Evolutionary conservation across 306 rosid species (phyloP).

Genomic region (Cucurbita maxima): DNA sequence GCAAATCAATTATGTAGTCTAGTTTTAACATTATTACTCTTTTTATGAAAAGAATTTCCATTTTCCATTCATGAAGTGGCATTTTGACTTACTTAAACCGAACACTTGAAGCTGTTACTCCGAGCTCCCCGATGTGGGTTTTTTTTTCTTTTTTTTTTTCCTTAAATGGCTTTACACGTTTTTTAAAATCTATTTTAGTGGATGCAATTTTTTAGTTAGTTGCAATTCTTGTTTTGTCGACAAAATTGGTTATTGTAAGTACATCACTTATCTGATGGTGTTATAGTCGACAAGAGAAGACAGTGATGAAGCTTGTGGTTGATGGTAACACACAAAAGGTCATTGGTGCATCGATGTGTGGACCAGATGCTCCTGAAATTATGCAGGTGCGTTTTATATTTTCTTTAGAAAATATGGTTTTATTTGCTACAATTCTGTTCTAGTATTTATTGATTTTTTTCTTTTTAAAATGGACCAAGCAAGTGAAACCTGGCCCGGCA

Average conservation of each 20-base stretch:
- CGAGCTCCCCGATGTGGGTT: background rate
- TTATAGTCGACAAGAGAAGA: slow-evolving; percentile 83
- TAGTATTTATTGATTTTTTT: background rate
- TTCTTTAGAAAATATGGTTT: background rate
- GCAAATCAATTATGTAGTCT: background rate
- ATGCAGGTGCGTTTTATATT: slow-evolving; percentile 46
- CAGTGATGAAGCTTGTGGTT: slow-evolving; percentile 84
- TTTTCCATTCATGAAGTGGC: background rate
- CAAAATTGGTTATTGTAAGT: no score
- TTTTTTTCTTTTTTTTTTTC: no score
- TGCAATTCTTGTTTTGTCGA: background rate
- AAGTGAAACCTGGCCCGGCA: background rate
- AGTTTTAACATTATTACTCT: background rate
- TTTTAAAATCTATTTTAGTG: background rate
- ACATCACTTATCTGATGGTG: no score
- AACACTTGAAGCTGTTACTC: background rate
- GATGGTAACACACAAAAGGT: slow-evolving; percentile 78
- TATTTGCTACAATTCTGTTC: background rate
- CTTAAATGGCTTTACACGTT: background rate
- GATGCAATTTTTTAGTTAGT: background rate
- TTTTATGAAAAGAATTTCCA: background rate
- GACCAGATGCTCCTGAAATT: slow-evolving; percentile 93
- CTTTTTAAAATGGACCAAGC: background rate
- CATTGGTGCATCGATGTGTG: slow-evolving; percentile 87
- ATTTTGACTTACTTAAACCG: background rate